Percentiles rank a stretch among this genome's conserved stretches.
Evolutionary conservation across 2,329 filamentous ascomycete genomes (phyloP).

Genomic region (Dothiorella sarmentorum): DNA sequence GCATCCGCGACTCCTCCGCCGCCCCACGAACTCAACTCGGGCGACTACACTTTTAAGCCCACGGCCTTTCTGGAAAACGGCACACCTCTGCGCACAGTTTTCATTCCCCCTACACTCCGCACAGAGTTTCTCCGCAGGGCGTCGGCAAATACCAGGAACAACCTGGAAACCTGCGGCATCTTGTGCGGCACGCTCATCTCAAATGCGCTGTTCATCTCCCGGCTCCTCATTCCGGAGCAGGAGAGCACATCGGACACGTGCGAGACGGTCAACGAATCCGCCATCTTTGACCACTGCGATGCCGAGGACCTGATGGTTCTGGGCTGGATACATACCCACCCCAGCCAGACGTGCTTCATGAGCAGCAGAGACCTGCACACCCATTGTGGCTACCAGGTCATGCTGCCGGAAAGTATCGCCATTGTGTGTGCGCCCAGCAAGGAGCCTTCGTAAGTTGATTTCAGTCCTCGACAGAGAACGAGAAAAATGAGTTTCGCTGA

Average conservation of each 20-base stretch:
- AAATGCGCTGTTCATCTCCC: conserved; percentile 88
- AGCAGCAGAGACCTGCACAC: conserved; percentile 92
- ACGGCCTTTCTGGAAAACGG: conserved; percentile 89
- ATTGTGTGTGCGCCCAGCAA: conserved; percentile 92
- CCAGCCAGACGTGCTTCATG: conserved; percentile 96
- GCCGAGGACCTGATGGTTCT: conserved; percentile 77
- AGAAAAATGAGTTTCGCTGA: too few relatives aligned
- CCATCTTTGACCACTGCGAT: conserved; percentile 86
- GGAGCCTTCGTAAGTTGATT: conserved; percentile 65
- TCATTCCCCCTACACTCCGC: conserved; percentile 75
- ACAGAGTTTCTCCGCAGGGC: conserved; percentile 71
- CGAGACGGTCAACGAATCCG: conserved; percentile 83
- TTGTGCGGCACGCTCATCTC: conserved; percentile 87
- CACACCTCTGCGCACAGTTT: conserved; percentile 78
- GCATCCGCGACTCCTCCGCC: conserved; percentile 26
- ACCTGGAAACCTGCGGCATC: conserved; percentile 93
- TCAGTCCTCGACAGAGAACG: too few relatives aligned
- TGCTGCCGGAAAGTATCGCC: conserved; percentile 93
- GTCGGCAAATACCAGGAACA: conserved; percentile 69
- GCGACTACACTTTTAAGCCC: conserved; percentile 74
- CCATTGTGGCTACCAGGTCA: conserved; percentile 89
- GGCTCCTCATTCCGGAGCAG: conserved; percentile 87
- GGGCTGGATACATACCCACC: conserved; percentile 98
- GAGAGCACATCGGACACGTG: conserved; percentile 88
- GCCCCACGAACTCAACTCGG: conserved; percentile 41